These are phyloP conservation scores for Butyriboletus regius DNA, from an alignment of 1,284 basidiomycete species.

Conservation along the genomic window DNA sequence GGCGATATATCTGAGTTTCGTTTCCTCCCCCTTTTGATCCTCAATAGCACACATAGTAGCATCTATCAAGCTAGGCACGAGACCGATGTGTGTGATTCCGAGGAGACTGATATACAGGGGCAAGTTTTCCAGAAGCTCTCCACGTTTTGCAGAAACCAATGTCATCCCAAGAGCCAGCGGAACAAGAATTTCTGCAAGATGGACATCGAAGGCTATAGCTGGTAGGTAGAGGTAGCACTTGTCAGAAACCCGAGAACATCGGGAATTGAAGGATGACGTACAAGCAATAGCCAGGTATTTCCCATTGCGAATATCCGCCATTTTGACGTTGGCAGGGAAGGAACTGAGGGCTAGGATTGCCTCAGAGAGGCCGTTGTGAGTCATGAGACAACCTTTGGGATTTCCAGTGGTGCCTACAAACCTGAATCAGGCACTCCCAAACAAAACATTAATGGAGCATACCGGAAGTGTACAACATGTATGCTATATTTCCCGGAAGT, in stretches of 20 bases:
- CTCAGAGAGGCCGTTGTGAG: constrained; percentile 40
- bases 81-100: constrained; percentile 46
- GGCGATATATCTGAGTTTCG: constrained; percentile 41
- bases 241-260: neutral
- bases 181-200: constrained; percentile 43
- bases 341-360: constrained; percentile 40
- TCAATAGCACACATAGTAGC: constrained; percentile 42
- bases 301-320: constrained; percentile 34
- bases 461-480: constrained; percentile 52
- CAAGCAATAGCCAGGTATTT: constrained; percentile 43
- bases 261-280: constrained; percentile 21
- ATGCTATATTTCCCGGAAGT: constrained; percentile 37
- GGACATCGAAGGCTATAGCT: constrained; percentile 49
- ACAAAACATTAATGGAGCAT: neutral
- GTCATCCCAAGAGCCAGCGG: constrained; percentile 43
- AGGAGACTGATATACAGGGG: constrained; percentile 39
- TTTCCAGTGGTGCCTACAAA: constrained; percentile 46
- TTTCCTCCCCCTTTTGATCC: constrained; percentile 23
- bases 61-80: constrained; percentile 51
- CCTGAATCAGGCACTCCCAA: neutral
- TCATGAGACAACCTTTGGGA: constrained; percentile 53
- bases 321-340: constrained; percentile 35
- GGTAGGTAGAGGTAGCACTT: neutral
- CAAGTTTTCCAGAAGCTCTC: constrained; percentile 44
- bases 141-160: constrained; percentile 40